These are phyloP conservation scores for Alternaria gaisen DNA, from an alignment of 2,329 filamentous ascomycete genomes.

Conservation along the genomic window DNA sequence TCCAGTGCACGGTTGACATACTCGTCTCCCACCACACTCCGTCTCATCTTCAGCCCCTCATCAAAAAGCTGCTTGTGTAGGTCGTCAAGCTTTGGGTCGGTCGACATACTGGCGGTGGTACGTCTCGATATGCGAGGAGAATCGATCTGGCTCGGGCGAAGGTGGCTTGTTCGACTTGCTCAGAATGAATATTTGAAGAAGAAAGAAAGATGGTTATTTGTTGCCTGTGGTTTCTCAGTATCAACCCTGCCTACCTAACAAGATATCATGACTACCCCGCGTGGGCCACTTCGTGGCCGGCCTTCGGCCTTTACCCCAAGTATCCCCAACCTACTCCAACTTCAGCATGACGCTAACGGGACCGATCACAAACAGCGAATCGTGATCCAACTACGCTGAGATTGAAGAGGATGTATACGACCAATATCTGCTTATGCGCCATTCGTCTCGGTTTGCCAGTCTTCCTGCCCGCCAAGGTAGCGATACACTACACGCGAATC, in stretches of 20 bases:
- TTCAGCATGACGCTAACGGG: slow-evolving; percentile 3
- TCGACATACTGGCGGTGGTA: slow-evolving; percentile 48
- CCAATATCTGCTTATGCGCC: slow-evolving; percentile 13
- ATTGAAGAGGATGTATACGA: not conserved
- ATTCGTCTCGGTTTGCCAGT: slow-evolving; percentile 53
- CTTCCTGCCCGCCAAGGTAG: slow-evolving; percentile 63
- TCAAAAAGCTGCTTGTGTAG: slow-evolving; percentile 67
- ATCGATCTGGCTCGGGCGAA: not conserved
- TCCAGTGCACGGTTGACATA: slow-evolving; percentile 67
- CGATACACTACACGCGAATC: slow-evolving; percentile 68
- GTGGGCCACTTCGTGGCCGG: slow-evolving; percentile 17
- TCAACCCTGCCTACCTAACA: not conserved
- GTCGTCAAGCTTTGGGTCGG: slow-evolving; percentile 53
- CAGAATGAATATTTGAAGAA: too few species aligned
- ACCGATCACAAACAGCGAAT: not conserved
- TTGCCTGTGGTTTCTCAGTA: not conserved
- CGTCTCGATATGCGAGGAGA: not conserved
- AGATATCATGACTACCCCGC: slow-evolving; percentile 14
- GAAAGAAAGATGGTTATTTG: not conserved
- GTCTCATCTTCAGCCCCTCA: slow-evolving; percentile 67
- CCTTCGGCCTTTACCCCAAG: slow-evolving; percentile 32
- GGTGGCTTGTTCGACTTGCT: not conserved
- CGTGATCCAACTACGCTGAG: not conserved
- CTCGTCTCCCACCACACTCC: slow-evolving; percentile 67
- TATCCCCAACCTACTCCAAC: slow-evolving; percentile 34